These are phyloP conservation scores for Claviceps maximensis DNA, from an alignment of 2,329 filamentous ascomycete species.

Conservation along the genomic window DNA sequence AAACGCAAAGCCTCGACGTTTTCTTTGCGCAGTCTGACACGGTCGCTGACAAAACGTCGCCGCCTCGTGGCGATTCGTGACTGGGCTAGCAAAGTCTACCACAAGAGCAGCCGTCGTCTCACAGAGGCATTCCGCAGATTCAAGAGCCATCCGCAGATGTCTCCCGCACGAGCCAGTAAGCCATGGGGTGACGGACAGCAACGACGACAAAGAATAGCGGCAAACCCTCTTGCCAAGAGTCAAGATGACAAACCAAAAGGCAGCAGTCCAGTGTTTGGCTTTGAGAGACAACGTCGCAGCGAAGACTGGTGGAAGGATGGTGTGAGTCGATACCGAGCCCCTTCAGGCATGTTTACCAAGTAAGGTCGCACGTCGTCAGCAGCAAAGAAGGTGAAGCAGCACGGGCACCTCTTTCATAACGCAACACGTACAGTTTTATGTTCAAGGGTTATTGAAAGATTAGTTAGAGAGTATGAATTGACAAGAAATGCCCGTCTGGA, in stretches of 20 bases:
- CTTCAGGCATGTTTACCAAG: slow-evolving; percentile 5
- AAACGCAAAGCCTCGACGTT: slow-evolving; percentile 21
- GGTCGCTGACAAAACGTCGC: slow-evolving; percentile 14
- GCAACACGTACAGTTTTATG: neutral
- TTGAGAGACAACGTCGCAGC: slow-evolving; percentile 12
- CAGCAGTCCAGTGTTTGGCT: slow-evolving; percentile 13
- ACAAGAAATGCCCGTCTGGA: too few species aligned
- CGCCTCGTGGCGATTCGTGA: slow-evolving; percentile 15
- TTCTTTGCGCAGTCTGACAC: slow-evolving; percentile 16
- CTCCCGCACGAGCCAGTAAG: neutral
- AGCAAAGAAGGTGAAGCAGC: neutral
- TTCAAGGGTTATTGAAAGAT: too few species aligned
- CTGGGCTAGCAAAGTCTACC: slow-evolving; percentile 17
- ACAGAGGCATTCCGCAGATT: slow-evolving; percentile 14
- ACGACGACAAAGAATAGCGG: neutral
- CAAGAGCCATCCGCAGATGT: slow-evolving; percentile 13
- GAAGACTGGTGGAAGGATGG: slow-evolving; percentile 25
- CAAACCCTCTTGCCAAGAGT: slow-evolving; percentile 7
- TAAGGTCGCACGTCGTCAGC: neutral
- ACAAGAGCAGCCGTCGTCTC: slow-evolving; percentile 14
- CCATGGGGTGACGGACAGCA: neutral
- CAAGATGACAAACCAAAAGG: slow-evolving; percentile 13
- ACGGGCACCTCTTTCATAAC: neutral
- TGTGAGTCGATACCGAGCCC: slow-evolving; percentile 16
- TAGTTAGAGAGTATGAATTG: too few species aligned